A percentile compares a stretch with the other conserved stretches of the same genome.
Conservation (phyloP, 805 yeast species). For the Debaryomyces castellii region DNA sequence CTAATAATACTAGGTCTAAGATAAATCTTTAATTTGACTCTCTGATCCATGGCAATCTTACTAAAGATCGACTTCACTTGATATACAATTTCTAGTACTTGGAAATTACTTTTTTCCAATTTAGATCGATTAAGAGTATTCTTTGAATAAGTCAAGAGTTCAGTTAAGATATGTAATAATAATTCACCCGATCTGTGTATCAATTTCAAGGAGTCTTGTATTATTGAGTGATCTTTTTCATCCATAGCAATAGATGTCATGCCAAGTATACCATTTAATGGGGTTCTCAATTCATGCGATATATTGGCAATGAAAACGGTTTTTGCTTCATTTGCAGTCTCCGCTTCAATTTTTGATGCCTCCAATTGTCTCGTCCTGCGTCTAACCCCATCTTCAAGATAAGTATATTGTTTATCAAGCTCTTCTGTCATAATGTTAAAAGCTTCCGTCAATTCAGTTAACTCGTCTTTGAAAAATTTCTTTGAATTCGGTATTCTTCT, state of each 20-base stretch:
- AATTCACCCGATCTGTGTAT: slow-evolving; percentile 92
- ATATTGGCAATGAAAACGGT: slow-evolving; percentile 47
- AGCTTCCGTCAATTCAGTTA: slow-evolving; percentile 83
- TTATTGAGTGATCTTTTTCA: slow-evolving; percentile 65
- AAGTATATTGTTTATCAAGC: slow-evolving; percentile 76
- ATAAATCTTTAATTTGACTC: slow-evolving; percentile 63
- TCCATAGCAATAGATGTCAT: slow-evolving; percentile 94
- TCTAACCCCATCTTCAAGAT: slow-evolving; percentile 83
- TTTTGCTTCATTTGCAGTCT: slow-evolving; percentile 94
- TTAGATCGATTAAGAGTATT: slow-evolving; percentile 83
- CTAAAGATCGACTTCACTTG: slow-evolving; percentile 85
- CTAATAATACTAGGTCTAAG: slow-evolving; percentile 61
- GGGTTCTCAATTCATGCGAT: slow-evolving; percentile 78
- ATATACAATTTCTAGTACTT: slow-evolving; percentile 74
- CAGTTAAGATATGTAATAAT: slow-evolving; percentile 84
- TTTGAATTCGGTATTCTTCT: slow-evolving; percentile 33
- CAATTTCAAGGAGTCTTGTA: slow-evolving; percentile 73
- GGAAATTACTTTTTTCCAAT: slow-evolving; percentile 80
- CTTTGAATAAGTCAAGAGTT: slow-evolving; percentile 86
- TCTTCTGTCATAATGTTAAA: slow-evolving; percentile 91
- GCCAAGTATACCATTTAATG: slow-evolving; percentile 92
- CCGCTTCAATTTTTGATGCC: slow-evolving; percentile 84
- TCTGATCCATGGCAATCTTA: slow-evolving; percentile 74
- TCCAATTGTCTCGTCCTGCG: slow-evolving; percentile 86
- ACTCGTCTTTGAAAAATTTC: slow-evolving; percentile 72